Evolutionary conservation across 2,329 filamentous ascomycete genomes (phyloP), one percentile per base, ranked within the genome.

Genomic region (Epicoccum nigrum): DNA sequence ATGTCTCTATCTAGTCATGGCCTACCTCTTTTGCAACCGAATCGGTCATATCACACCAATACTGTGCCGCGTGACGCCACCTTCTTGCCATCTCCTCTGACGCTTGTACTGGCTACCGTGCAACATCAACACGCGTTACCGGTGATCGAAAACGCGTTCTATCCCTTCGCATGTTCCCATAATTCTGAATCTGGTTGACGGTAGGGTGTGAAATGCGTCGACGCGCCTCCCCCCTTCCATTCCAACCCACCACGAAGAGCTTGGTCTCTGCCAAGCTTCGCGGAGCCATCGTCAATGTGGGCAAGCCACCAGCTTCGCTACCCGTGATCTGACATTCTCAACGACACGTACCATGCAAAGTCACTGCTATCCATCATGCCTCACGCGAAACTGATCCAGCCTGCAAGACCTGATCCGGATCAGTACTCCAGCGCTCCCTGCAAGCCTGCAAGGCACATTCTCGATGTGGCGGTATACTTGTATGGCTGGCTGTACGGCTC

Each of bases 361-460:
- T 63, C 43, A 60, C 52, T 40, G 32, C 54, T n/a, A 33, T 35
- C 54, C 53, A 50, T 63, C 60, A 60, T 54, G 57, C 60, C 55
- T 61, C 62, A 64, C 59, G 61, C 63, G 62, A 68, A 62, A 64
- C 65, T 44, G 53, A 51, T 59, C 53, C 57, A 56, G 48, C 48
- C 37, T 32, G 30, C 50, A 57, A 55, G 58, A 51, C 50, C 51
- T 49, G 38, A 45, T 59, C 59, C 60, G 54, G 55, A 67, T 64
- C 62, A 55, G 62, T 65, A 62, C 52, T 55, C 57, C 58, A 52
- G 51, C 61, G 59, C 61, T 58, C 46, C 58, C 69, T 72, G 70
- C 68, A 71, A 71, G 67, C 58, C 69, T 72, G 70, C 68, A 71
- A 71, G 67, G 69, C 63, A 68, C 68, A 67, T 63, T 63, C 59